These are phyloP conservation scores for Ulvella scutata DNA, from an alignment of 139 green algal genomes.

Conservation along the genomic window DNA sequence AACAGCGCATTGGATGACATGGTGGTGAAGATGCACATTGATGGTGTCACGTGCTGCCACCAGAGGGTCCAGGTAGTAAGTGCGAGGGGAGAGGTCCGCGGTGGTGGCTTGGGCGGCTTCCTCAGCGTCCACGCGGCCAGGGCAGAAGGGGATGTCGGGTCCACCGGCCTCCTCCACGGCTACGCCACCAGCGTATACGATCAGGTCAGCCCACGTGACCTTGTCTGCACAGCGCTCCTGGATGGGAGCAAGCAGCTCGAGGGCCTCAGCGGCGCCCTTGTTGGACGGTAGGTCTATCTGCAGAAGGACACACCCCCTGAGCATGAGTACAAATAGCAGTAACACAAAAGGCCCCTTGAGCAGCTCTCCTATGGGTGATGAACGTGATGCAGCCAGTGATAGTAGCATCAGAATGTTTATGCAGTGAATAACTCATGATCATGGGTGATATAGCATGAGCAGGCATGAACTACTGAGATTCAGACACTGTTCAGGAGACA, in stretches of 20 bases:
- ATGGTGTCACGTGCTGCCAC: neutral
- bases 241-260: conserved; percentile 4
- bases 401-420: no score
- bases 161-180: conserved; percentile 7
- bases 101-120: neutral
- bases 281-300: neutral
- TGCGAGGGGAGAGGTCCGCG: conserved; percentile 8
- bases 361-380: no score
- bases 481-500: no score
- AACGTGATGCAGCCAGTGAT: no score
- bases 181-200: conserved; percentile 19
- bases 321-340: no score
- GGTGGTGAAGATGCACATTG: no score
- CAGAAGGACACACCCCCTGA: neutral
- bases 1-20: neutral
- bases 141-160: conserved; percentile 12
- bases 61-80: neutral
- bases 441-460: no score
- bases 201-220: conserved; percentile 21
- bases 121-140: conserved; percentile 12
- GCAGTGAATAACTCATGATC: no score
- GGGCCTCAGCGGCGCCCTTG: neutral
- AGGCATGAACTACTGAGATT: no score
- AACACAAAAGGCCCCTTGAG: no score
- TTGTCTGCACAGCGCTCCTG: neutral